Percentiles rank a stretch among this genome's conserved stretches.
Evolutionary conservation across 305 asterid species (phyloP).

Genomic region (Withania somnifera): DNA sequence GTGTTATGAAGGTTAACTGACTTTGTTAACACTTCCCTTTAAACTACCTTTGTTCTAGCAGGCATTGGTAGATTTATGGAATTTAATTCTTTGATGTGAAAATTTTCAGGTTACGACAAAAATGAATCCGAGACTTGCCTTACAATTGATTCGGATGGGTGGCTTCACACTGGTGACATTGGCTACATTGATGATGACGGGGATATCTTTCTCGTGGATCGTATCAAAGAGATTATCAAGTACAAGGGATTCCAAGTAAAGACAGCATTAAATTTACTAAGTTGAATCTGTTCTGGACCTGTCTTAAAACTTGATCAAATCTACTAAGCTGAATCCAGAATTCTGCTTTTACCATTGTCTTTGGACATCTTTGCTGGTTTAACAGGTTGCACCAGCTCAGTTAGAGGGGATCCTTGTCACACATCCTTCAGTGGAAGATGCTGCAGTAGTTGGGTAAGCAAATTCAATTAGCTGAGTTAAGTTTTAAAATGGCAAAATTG

Average conservation of each 20-base stretch:
- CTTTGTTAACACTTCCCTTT: not conserved
- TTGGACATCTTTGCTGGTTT: not conserved
- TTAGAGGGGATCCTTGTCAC: constrained; percentile 74
- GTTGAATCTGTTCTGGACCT: not conserved
- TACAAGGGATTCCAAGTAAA: constrained; percentile 89
- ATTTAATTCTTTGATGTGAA: not conserved
- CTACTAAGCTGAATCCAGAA: not conserved
- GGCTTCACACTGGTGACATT: constrained; percentile 95
- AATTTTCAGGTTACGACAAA: constrained; percentile 56
- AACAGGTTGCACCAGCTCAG: constrained; percentile 93
- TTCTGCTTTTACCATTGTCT: not conserved
- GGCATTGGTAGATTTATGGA: not conserved
- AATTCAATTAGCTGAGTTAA: not conserved
- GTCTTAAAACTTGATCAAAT: not conserved
- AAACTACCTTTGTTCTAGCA: not conserved
- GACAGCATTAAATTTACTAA: not conserved
- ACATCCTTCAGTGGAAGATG: constrained; percentile 81
- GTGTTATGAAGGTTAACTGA: constrained; percentile 66
- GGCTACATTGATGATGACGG: constrained; percentile 91
- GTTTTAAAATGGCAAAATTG: not conserved
- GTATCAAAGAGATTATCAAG: constrained; percentile 84
- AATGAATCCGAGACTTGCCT: constrained; percentile 62
- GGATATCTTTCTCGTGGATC: constrained; percentile 72
- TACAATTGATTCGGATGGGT: constrained; percentile 64
- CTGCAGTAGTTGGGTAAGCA: constrained; percentile 76